These are phyloP conservation scores for Mimosa pudica DNA, from an alignment of 306 rosid species.

Conservation along the genomic window DNA sequence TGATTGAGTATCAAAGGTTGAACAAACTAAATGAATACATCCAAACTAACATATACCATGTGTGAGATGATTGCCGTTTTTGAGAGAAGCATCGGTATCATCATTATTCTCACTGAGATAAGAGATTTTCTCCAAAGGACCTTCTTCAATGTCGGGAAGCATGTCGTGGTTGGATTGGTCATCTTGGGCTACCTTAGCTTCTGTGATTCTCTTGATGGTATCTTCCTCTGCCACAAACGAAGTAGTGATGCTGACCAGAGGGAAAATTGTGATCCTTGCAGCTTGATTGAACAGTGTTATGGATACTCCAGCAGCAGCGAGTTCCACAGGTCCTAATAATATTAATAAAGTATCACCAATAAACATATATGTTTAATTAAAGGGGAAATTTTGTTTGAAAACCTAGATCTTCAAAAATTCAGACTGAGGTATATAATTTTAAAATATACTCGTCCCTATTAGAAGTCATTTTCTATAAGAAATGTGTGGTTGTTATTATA, in stretches of 20 bases:
- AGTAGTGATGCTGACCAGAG: conserved; percentile 92
- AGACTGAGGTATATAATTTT: no score
- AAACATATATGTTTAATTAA: background rate
- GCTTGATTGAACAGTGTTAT: conserved; percentile 96
- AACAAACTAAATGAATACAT: background rate
- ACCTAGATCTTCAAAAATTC: no score
- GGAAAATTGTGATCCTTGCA: conserved; percentile 92
- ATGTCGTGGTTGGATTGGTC: background rate
- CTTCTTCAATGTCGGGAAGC: conserved; percentile 47
- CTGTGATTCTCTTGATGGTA: conserved; percentile 51
- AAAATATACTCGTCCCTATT: no score
- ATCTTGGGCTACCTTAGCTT: background rate
- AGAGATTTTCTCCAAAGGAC: background rate
- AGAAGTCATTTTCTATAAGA: no score
- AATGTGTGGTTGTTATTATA: no score
- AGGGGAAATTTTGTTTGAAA: no score
- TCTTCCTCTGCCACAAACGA: conserved; percentile 98
- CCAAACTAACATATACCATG: background rate
- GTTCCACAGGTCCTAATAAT: conserved; percentile 83
- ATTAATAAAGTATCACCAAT: background rate
- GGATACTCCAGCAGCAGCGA: conserved; percentile 94
- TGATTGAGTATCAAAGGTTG: no score
- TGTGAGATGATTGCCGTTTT: background rate
- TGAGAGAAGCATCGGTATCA: background rate
- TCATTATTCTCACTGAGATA: background rate